Evolutionary conservation across 2,329 filamentous ascomycete genomes (phyloP), one percentile per base, ranked within the genome.

Genomic region (Aspergillus sp.): DNA sequence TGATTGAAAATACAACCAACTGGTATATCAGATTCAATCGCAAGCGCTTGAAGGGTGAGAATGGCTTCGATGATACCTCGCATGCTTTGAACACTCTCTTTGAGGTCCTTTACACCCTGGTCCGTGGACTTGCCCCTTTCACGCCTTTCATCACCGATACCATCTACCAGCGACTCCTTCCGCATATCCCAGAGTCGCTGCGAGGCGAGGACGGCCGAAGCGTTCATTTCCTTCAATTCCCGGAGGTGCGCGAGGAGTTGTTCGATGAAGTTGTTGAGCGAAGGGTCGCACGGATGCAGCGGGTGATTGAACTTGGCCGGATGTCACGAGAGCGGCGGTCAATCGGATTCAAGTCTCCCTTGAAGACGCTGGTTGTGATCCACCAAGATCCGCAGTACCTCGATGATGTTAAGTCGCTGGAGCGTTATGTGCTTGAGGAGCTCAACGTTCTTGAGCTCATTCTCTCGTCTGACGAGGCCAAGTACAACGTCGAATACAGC

Each of bases 21-120:
- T 95, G 88, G 88, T 95, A 95, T 63, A 95, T 95, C 57, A 76
- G 86, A 40, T 93, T 94, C 68, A 95, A 95, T 68, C 75, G 88
- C 34, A 83, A 83, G 59, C 78, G 88, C 34, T 70, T 94, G 45
- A 95, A 94, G 75, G 88, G 88, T 26, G 86, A 93, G 55, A 78
- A 85, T 43, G 86, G 86, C 12, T 62, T 85, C 15, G 74, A 88
- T 10, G 91, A 96, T 55, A 95, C 91, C 8, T 68, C 81, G 31
- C 85, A 93, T 52, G 91, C 89, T 1, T 70, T 98, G 34, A 94
- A 96, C 63, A 89, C 91, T 2, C 74, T 96, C 5, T 95, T 93
- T 50, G 86, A 95, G 62, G 84, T 95, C 34, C 69, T 96, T 14
- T 95, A 80, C 64, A 95, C 86, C 3, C 72, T 96, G 24, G 82